These are phyloP conservation scores for Amanita muscaria DNA, from an alignment of 768 basidiomycete species.

Conservation along the genomic window DNA sequence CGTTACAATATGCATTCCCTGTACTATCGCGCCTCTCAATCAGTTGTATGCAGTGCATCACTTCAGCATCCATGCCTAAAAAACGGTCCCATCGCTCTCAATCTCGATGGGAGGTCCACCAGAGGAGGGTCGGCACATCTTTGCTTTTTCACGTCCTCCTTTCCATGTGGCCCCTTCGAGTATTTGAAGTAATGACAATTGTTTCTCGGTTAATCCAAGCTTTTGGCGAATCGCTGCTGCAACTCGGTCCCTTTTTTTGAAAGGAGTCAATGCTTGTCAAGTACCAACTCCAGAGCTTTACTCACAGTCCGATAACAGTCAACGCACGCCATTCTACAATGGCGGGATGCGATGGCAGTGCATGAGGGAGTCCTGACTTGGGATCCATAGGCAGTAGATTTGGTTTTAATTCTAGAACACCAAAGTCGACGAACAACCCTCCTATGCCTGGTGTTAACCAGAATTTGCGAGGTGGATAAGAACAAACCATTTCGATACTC, in stretches of 20 bases:
- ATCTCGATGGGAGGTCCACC: constrained; percentile 86
- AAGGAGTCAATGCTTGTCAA: neutral
- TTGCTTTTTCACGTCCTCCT: constrained; percentile 89
- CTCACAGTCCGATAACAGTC: constrained; percentile 88
- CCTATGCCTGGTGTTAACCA: constrained; percentile 34
- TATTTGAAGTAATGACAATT: constrained; percentile 77
- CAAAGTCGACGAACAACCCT: constrained; percentile 80
- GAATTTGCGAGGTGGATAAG: neutral
- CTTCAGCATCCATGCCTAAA: constrained; percentile 28
- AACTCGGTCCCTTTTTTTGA: constrained; percentile 61
- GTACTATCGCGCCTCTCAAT: neutral
- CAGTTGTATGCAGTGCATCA: too few species aligned
- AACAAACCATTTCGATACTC: constrained; percentile 84
- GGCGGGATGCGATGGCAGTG: constrained; percentile 74
- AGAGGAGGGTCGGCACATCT: constrained; percentile 56
- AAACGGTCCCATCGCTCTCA: constrained; percentile 77
- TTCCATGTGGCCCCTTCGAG: constrained; percentile 97
- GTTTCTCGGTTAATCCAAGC: constrained; percentile 37
- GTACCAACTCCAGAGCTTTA: constrained; percentile 10
- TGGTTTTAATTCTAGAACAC: constrained; percentile 63
- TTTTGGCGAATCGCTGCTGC: constrained; percentile 58
- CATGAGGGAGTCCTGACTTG: constrained; percentile 47
- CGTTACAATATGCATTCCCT: constrained; percentile 2
- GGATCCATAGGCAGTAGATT: constrained; percentile 42
- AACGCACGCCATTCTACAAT: constrained; percentile 95